Evolutionary conservation across 345 rosid species (phyloP).

Genomic region (Populus alba): DNA sequence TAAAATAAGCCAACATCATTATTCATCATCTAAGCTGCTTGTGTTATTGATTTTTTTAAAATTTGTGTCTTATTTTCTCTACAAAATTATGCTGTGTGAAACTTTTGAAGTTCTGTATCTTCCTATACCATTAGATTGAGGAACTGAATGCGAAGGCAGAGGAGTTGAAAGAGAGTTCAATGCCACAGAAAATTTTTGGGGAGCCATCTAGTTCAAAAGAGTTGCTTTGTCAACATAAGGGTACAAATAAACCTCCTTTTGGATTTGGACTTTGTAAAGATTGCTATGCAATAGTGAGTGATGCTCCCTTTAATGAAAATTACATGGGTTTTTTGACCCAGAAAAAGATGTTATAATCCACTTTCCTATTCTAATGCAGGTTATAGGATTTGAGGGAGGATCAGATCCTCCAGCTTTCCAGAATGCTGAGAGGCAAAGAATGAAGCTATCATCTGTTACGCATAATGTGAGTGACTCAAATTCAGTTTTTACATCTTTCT

Average conservation of each 20-base stretch:
- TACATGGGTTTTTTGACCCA: background rate
- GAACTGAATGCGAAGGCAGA: conserved; percentile 59
- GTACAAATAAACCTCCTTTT: conserved; percentile 29
- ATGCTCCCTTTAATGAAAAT: conserved; percentile 3
- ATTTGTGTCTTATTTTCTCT: background rate
- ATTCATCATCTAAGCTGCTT: background rate
- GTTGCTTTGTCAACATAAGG: conserved; percentile 71
- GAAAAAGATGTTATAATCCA: background rate
- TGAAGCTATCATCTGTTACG: conserved; percentile 40
- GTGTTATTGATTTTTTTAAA: background rate
- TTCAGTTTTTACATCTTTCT: conserved; percentile 19
- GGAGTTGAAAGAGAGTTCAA: conserved; percentile 38
- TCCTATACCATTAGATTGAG: conserved; percentile 51
- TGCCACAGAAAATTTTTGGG: conserved; percentile 25
- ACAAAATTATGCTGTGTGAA: background rate
- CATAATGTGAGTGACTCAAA: conserved; percentile 34
- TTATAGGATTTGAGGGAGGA: conserved; percentile 83
- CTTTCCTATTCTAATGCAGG: conserved; percentile 40
- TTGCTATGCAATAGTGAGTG: conserved; percentile 65
- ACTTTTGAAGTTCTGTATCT: conserved; percentile 7
- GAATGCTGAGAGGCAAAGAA: conserved; percentile 69
- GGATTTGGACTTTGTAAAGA: conserved; percentile 66
- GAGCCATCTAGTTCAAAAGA: conserved; percentile 27
- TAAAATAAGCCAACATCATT: background rate
- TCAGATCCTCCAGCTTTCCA: conserved; percentile 91